Conservation (phyloP, 73 alveolate species). For the Paraurostyla sp. region DNA sequence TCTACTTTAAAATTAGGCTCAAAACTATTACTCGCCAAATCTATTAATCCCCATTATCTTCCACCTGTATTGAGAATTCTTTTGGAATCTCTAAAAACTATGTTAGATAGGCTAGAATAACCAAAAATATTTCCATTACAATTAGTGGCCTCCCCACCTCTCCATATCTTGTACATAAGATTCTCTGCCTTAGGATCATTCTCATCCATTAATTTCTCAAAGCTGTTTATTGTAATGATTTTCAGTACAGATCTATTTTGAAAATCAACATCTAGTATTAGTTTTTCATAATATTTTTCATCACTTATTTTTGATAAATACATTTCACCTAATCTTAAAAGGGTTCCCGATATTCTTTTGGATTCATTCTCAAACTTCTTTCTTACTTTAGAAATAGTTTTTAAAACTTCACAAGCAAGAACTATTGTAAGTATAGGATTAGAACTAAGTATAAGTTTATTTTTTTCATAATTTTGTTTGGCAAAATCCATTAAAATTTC, state of each 20-base stretch:
- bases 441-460: conserved; percentile 27
- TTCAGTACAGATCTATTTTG: conserved; percentile 50
- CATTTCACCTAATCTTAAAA: conserved; percentile 68
- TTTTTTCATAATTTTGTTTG: conserved; percentile 13
- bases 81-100: conserved; percentile 30
- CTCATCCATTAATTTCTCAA: conserved; percentile 75
- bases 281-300: conserved; percentile 67
- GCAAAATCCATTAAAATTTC: conserved; percentile 53
- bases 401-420: conserved; percentile 55
- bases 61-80: neutral
- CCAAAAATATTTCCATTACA: conserved; percentile 75
- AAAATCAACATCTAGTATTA: conserved; percentile 53
- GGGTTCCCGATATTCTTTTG: neutral
- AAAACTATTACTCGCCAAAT: conserved; percentile 57
- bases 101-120: conserved; percentile 57
- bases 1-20: conserved; percentile 70
- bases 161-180: conserved; percentile 61
- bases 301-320: conserved; percentile 63
- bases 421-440: conserved; percentile 67
- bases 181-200: conserved; percentile 80
- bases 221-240: conserved; percentile 57
- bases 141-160: conserved; percentile 62
- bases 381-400: neutral
- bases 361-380: conserved; percentile 63
- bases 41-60: neutral